Conservation (phyloP, 768 basidiomycete species). For the Naganishia friedmannii region DNA sequence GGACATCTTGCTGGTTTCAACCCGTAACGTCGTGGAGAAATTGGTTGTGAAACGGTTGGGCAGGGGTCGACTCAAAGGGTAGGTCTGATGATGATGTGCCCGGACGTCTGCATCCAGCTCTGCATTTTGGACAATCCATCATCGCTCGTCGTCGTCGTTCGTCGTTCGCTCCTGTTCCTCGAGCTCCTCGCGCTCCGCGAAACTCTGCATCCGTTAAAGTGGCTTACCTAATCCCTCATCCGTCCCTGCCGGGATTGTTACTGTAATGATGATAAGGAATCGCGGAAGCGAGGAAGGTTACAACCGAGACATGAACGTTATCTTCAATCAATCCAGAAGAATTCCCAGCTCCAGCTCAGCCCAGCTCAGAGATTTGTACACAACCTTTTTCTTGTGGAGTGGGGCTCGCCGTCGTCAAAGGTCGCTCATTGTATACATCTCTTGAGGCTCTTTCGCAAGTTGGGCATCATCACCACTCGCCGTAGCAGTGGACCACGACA, state of each 20-base stretch:
- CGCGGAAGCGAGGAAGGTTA: neutral
- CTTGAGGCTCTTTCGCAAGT: neutral
- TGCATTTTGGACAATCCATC: too few species aligned
- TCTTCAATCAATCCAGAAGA: neutral
- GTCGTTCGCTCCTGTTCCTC: too few species aligned
- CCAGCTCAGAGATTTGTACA: neutral
- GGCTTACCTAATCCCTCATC: neutral
- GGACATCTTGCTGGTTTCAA: conserved; percentile 9
- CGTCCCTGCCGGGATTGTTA: neutral
- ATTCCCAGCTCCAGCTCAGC: too few species aligned
- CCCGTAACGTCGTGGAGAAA: neutral
- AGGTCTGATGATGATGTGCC: neutral
- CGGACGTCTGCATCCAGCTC: too few species aligned
- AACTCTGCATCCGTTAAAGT: neutral
- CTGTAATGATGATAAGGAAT: neutral
- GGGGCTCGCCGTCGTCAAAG: neutral
- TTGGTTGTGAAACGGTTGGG: neutral
- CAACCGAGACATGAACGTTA: neutral
- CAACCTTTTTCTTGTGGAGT: neutral
- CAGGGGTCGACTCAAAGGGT: too few species aligned
- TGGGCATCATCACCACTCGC: too few species aligned
- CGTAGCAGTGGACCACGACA: neutral
- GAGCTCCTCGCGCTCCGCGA: too few species aligned
- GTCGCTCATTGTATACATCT: neutral
- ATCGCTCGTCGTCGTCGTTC: too few species aligned